phyloP scores from a whole-genome alignment of 768 basidiomycete species.

The Cubamyces lactineus region DNA sequence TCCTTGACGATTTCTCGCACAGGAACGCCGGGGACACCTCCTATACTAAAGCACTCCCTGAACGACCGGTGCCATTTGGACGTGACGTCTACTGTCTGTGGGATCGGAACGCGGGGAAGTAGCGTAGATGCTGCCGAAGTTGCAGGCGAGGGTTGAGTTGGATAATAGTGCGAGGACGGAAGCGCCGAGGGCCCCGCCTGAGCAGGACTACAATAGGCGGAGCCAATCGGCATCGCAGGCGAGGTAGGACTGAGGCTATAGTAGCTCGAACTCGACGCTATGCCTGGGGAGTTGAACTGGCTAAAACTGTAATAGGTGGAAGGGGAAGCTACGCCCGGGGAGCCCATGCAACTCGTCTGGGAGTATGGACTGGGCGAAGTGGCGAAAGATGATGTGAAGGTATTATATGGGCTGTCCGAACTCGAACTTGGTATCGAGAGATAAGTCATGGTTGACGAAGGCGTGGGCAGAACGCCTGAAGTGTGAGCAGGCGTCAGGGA shows the following conservation, averaged over 20 bases:
- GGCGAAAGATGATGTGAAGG: neutral
- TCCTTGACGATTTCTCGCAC: conserved; percentile 18
- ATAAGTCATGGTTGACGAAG: neutral
- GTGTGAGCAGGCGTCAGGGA: neutral
- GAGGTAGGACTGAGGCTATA: neutral
- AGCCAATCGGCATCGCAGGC: neutral
- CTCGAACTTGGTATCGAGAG: neutral
- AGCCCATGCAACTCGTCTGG: neutral
- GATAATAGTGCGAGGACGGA: neutral
- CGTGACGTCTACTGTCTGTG: conserved; percentile 8
- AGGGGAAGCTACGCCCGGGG: neutral
- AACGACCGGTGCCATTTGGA: neutral
- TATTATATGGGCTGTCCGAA: neutral
- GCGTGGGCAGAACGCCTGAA: neutral
- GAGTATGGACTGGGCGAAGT: neutral
- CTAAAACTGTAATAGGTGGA: conserved; percentile 9
- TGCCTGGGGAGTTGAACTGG: neutral
- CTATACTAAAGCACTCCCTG: conserved; percentile 12
- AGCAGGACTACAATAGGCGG: neutral
- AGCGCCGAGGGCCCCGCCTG: neutral
- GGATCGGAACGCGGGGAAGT: conserved; percentile 12
- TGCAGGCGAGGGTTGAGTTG: neutral
- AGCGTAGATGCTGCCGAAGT: neutral
- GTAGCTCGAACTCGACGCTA: neutral
- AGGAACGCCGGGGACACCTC: conserved; percentile 16